phyloP scores from a whole-genome alignment of 73 alveolate genomes.

The Paramecium primaurelia region DNA sequence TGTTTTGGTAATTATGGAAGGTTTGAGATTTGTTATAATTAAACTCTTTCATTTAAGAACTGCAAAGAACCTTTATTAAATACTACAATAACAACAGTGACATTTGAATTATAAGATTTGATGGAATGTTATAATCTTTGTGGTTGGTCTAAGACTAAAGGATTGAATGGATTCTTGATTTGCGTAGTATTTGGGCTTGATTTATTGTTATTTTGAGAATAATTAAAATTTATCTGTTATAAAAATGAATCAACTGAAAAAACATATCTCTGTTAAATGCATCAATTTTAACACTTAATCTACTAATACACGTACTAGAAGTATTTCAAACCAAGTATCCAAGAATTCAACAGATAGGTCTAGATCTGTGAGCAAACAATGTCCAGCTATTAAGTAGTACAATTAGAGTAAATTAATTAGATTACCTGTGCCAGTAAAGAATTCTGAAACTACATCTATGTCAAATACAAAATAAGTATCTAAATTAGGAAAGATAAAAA shows the following conservation, averaged over 20 bases:
- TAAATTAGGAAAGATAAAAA: constrained; percentile 38
- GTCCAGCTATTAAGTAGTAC: constrained; percentile 1
- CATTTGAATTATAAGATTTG: not conserved
- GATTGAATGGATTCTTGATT: not conserved
- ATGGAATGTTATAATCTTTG: constrained; percentile 36
- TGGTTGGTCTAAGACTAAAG: not conserved
- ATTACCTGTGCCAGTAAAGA: not conserved
- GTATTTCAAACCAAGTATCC: constrained; percentile 22
- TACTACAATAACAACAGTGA: not conserved
- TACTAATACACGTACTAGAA: constrained; percentile 23
- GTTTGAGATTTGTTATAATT: not conserved
- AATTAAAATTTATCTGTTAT: not conserved
- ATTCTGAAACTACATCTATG: not conserved
- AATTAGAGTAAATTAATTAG: not conserved
- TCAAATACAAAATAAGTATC: not conserved
- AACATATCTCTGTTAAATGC: constrained; percentile 39
- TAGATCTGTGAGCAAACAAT: constrained; percentile 28
- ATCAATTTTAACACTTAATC: constrained; percentile 43
- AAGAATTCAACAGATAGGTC: not conserved
- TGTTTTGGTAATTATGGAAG: constrained; percentile 10
- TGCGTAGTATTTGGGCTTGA: not conserved
- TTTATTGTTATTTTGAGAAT: not conserved
- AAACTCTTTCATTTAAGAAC: not conserved
- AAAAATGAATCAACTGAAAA: constrained; percentile 52
- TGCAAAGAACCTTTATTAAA: not conserved